Percentiles rank a stretch among this genome's conserved stretches.
Conservation (phyloP, 2,329 filamentous ascomycete genomes). For the Trichoderma pleuroti region DNA sequence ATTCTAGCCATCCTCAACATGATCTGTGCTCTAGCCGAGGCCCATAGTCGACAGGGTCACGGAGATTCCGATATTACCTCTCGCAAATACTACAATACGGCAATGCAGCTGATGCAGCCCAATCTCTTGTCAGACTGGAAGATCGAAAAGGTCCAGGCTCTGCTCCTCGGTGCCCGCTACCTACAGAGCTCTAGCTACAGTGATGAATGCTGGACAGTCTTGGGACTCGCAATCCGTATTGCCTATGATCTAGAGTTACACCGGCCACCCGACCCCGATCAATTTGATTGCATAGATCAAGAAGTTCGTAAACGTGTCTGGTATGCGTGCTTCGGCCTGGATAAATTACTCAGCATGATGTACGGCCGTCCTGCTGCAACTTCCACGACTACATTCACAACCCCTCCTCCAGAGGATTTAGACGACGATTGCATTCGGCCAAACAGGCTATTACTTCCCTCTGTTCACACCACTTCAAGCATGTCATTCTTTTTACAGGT, state of each 20-base stretch:
- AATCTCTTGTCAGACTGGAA: constrained; percentile 6
- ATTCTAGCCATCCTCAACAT: constrained; percentile 5
- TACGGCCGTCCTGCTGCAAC: constrained; percentile 13
- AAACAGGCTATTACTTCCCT: not conserved
- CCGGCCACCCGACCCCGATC: not conserved
- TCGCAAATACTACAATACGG: constrained; percentile 9
- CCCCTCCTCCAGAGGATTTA: constrained; percentile 6
- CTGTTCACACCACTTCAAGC: not conserved
- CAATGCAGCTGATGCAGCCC: constrained; percentile 11
- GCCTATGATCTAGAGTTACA: constrained; percentile 8
- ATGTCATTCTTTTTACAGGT: constrained; percentile 11
- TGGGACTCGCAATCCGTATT: constrained; percentile 3
- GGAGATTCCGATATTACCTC: not conserved
- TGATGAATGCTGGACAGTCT: constrained; percentile 7
- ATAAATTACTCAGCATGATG: constrained; percentile 13
- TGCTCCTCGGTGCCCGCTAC: constrained; percentile 11
- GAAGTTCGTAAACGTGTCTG: constrained; percentile 11
- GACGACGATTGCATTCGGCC: constrained; percentile 15
- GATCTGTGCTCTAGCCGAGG: not conserved
- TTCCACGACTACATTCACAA: not conserved
- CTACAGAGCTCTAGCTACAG: constrained; percentile 12
- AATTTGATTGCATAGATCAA: constrained; percentile 6
- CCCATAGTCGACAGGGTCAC: not conserved
- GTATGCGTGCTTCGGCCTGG: constrained; percentile 12
- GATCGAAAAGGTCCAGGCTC: constrained; percentile 9